These are phyloP conservation scores for Starmerella vaccinii DNA, from an alignment of 805 yeast species.

Conservation along the genomic window DNA sequence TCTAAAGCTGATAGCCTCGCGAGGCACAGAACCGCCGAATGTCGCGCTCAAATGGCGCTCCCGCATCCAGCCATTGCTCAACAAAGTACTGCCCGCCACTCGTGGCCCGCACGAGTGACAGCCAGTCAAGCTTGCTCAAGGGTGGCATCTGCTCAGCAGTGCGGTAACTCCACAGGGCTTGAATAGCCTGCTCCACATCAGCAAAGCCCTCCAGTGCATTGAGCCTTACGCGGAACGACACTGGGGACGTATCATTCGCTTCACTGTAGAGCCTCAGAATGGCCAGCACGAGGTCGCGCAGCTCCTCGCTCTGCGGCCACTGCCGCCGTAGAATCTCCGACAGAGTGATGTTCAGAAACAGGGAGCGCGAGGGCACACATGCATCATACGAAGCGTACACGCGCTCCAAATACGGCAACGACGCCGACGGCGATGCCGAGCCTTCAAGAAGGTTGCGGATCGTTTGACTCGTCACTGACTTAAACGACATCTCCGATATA, in stretches of 20 bases:
- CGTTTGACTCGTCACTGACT: constrained; percentile 17
- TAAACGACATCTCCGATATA: constrained; percentile 17
- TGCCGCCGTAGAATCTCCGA: constrained; percentile 14
- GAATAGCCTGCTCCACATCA: constrained; percentile 7
- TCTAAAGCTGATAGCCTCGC: constrained; percentile 6
- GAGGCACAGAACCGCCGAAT: constrained; percentile 11
- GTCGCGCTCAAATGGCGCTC: constrained; percentile 17
- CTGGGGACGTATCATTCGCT: constrained; percentile 6
- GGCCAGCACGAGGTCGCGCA: constrained; percentile 13
- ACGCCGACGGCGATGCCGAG: background rate
- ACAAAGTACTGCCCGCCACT: constrained; percentile 11
- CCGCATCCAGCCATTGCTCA: constrained; percentile 14
- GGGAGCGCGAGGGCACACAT: constrained; percentile 4
- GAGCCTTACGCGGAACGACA: constrained; percentile 23
- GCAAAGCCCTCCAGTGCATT: constrained; percentile 19
- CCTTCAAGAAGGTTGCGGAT: constrained; percentile 15
- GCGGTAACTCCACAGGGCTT: constrained; percentile 19
- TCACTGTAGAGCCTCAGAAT: constrained; percentile 17
- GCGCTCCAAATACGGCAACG: constrained; percentile 5
- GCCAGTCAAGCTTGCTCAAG: constrained; percentile 22
- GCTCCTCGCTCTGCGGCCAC: constrained; percentile 14
- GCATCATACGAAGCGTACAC: constrained; percentile 14
- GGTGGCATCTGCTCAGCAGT: constrained; percentile 4
- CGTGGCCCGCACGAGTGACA: constrained; percentile 22
- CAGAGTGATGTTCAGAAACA: constrained; percentile 22